Evolutionary conservation across 331 rosid species (phyloP), one percentile per base, ranked within the genome.

Genomic region (Phaseolus coccineus): DNA sequence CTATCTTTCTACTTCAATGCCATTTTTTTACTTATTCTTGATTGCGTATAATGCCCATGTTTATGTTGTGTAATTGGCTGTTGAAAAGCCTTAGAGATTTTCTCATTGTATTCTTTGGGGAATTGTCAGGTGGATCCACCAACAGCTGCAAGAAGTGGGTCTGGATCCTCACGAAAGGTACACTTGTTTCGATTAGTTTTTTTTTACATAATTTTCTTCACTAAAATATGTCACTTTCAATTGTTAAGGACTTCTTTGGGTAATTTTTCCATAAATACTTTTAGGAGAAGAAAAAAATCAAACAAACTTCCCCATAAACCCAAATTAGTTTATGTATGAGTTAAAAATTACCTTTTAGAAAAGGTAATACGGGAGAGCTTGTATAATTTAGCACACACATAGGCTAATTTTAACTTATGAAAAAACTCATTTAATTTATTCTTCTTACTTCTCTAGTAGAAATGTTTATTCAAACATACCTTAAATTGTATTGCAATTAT

Each of bases 161-260:
- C 97, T 0, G 97, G 95, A 78, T 86, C 98, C 47, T 91, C 97
- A 14, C 83, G 99, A 82, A 96, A 96, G 99, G 99, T 96, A 81
- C 57, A 90, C 57, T 56, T 35, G 69, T 80, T 64, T 73, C 52
- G 62, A 44, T 67, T 83, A 76, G 42, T 69, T 52, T 67, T 74
- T 19, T 57, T 27, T 61, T 52, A 13, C n/a, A 8, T 63, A 56
- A 67, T 77, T 74, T 16, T 75, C 33, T 70, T 52, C 37, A 56
- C 69, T 31, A 71, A 19, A 62, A 63, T 63, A 27, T 74, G 47
- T 73, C 35, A 1, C 68, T 27, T 19, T 73, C 42, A 46, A 67
- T 58, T 13, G 47, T 42, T 9, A 9, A 1, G 12, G 47, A 42
- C 13, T 42, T 42, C 13, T 9, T 42, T 42, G 47, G 3, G 3